Base-by-base conservation (phyloP, 2,329 filamentous ascomycete species). In the Pseudocercospora musae region DNA sequence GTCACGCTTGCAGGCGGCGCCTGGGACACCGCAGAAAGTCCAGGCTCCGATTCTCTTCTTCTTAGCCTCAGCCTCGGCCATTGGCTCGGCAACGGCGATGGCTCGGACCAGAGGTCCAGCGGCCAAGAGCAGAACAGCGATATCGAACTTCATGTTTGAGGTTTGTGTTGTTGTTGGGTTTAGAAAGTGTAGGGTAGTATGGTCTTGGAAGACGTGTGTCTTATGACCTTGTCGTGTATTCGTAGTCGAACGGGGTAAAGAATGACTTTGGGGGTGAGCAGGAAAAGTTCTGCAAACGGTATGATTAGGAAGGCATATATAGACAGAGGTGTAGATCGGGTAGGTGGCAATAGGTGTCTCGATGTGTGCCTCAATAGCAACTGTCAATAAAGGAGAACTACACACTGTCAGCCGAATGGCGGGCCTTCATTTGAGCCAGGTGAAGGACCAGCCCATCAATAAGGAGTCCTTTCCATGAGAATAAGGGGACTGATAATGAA, bases 21-120 rank as follows among this genome's bases (percentile, higher is more conserved):
- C 78, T 23, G 71, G 71, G 46, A 71, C 70, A 64, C 74, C 65
- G 69, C 80, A 80, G 69, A 75, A 75, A 4, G 69, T 65, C 8
- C 37, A 33, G 15, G 25, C 25, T 18, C 33, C 27, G 7, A 33
- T 25, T 9, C 23, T 18, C 18, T 58, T 48, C 10, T 58, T 48
- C 9, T 73, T 72, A 76, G 76, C 18, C 27, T 57, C 31, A 27
- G 60, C 54, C 15, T 58, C 37, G 23, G 52, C 57, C 37, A 6
- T 27, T 52, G 61, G 61, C 31, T 64, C 62, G 31, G 64, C 62
- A 55, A 67, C 57, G 42, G 70, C 68, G 31, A 66, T 60, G 65
- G 70, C 66, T 25, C 58, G 55, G 63, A 60, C 57, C 29, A 62
- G 49, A 21, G 62, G 49, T 33, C 67, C 64, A 53, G 64, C 63